A percentile compares a stretch with the other conserved stretches of the same genome.
Conservation (phyloP, 2,329 filamentous ascomycete genomes). For the Fusarium devonianum region DNA sequence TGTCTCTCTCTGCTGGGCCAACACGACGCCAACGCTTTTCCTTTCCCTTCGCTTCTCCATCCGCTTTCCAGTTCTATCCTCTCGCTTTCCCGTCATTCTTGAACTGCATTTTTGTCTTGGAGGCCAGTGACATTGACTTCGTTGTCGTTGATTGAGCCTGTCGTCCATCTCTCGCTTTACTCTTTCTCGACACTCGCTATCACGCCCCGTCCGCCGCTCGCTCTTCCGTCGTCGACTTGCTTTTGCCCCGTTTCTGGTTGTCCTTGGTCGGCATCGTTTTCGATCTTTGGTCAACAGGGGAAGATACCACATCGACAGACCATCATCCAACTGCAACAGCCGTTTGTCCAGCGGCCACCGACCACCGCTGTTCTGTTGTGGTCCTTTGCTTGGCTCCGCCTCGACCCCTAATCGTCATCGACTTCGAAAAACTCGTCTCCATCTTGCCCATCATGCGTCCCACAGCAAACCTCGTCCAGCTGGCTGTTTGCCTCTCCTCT, state of each 20-base stretch:
- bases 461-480: constrained; percentile 53
- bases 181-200: constrained; percentile 22
- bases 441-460: constrained; percentile 56
- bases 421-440: neutral
- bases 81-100: constrained; percentile 10
- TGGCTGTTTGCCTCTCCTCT: constrained; percentile 60
- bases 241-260: constrained; percentile 9
- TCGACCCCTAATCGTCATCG: constrained; percentile 5
- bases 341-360: neutral
- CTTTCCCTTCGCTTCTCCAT: constrained; percentile 21
- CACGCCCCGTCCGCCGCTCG: neutral
- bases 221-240: constrained; percentile 12
- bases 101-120: neutral
- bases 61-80: constrained; percentile 19
- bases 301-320: constrained; percentile 7
- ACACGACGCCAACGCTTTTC: constrained; percentile 35
- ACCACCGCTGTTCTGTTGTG: neutral
- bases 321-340: neutral
- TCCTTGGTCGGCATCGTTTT: constrained; percentile 14
- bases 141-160: constrained; percentile 15
- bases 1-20: constrained; percentile 32
- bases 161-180: constrained; percentile 27
- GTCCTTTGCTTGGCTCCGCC: neutral
- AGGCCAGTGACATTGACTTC: constrained; percentile 13
- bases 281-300: neutral